Base-by-base conservation (phyloP, 2,329 filamentous ascomycete genomes). In the Fusarium floridanum region DNA sequence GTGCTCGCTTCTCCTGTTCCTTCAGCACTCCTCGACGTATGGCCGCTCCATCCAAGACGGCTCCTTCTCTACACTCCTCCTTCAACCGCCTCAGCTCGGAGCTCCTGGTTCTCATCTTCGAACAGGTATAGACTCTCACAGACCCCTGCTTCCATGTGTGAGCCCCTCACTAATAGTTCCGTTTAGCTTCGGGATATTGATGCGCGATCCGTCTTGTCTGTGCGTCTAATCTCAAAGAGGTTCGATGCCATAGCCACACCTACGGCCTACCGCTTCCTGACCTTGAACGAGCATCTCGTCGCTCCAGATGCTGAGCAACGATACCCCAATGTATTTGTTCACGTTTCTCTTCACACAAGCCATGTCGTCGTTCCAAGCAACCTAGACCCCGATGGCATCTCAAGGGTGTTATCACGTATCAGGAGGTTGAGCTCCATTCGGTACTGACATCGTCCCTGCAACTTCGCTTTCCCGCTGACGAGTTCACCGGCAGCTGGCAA, bases 161-260 rank as follows among this genome's bases (percentile, higher is more conserved):
- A 55, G 36, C 45, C 65, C 16, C 22, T 61, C 50, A 65, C 77
- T 76, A 72, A 74, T 57, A 20, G 32, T 56, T 48, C 48, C n/a
- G 37, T 69, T 9, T 64, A 87, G 86, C 80, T 87, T 64, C 79
- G 81, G 67, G 81, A 83, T 45, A 76, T 83, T 65, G 83, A 86
- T 66, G 37, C 66, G 12, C 61, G 68, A 29, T 81, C 84, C 14
- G 72, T 86, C 37, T 77, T 78, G 22, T 71, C 74, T 41, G 77
- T 80, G 62, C 84, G 85, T n/a, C 74, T 80, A 60, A 74, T 84
- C 24, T 87, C 83, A 43, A 81, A 75, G 61, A 80, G 82, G 37
- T 82, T 87, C 56, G 78, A 86, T 64, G 79, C 80, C 17, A 82
- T 87, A 45, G 81, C 83, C 43, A 85, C 82, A 12, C 86, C 86